A percentile compares a stretch with the other conserved stretches of the same genome.
These are phyloP conservation scores for Suillus discolor DNA, from an alignment of 768 basidiomycete species.

Conservation along the genomic window DNA sequence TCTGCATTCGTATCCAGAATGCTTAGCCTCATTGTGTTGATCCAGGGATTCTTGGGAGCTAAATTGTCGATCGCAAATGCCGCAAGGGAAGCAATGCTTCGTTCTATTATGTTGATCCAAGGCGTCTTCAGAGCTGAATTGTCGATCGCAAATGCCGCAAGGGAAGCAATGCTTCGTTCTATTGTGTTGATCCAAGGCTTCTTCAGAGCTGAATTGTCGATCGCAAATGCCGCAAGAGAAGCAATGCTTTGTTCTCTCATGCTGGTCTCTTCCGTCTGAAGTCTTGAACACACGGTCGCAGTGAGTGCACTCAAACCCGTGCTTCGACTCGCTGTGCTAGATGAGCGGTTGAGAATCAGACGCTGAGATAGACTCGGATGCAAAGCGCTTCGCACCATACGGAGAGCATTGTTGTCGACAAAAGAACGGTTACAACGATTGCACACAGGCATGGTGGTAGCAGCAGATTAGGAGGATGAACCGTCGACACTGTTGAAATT, in stretches of 20 bases:
- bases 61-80: slow-evolving; percentile 13
- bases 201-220: slow-evolving; percentile 11
- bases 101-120: neutral
- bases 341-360: neutral
- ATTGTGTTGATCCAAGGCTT: too few relatives aligned
- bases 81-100: slow-evolving; percentile 14
- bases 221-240: slow-evolving; percentile 8
- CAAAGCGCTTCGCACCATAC: slow-evolving; percentile 16
- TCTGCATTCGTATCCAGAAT: slow-evolving; percentile 10
- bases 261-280: slow-evolving; percentile 13
- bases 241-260: slow-evolving; percentile 16
- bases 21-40: slow-evolving; percentile 16
- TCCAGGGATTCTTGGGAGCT: slow-evolving; percentile 4
- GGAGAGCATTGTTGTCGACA: slow-evolving; percentile 9
- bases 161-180: slow-evolving; percentile 12
- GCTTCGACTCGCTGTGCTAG: neutral
- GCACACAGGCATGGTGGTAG: slow-evolving; percentile 23
- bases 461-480: neutral
- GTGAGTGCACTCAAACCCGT: slow-evolving; percentile 12
- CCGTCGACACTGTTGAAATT: neutral
- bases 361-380: too few relatives aligned
- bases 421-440: slow-evolving; percentile 22
- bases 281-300: slow-evolving; percentile 14
- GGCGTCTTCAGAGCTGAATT: too few relatives aligned
- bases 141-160: too few relatives aligned